Conservation (phyloP, 257 asterid species). For the Hygrophila difformis region DNA sequence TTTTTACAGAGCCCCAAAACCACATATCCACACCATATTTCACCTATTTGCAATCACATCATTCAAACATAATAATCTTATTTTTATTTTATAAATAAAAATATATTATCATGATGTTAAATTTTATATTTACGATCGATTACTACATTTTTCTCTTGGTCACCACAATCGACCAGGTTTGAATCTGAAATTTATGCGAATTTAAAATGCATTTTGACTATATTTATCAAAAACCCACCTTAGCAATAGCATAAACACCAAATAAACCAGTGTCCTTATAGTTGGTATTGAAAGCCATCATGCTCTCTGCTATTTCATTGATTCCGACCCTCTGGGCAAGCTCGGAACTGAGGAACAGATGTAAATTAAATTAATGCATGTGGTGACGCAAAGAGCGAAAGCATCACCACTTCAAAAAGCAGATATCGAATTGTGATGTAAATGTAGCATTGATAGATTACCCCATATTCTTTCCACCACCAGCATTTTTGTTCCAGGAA, state of each 20-base stretch:
- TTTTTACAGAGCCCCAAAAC: too few species aligned
- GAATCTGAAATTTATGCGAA: too few species aligned
- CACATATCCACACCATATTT: too few species aligned
- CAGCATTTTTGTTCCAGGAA: conserved; percentile 64
- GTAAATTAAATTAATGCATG: conserved; percentile 4
- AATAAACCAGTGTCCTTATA: conserved; percentile 87
- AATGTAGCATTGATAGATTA: too few species aligned
- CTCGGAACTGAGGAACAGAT: conserved; percentile 41
- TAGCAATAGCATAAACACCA: conserved; percentile 85
- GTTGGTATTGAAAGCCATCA: conserved; percentile 88
- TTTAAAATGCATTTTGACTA: background rate
- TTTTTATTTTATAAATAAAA: too few species aligned
- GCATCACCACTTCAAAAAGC: background rate
- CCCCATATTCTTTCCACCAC: conserved; percentile 92
- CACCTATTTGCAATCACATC: too few species aligned
- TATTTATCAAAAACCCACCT: conserved; percentile 34
- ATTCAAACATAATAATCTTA: too few species aligned
- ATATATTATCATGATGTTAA: too few species aligned
- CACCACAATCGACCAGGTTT: too few species aligned
- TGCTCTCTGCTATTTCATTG: conserved; percentile 74
- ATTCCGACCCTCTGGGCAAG: conserved; percentile 68
- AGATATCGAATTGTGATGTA: too few species aligned
- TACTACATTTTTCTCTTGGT: too few species aligned
- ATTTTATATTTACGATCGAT: too few species aligned
- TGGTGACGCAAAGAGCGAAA: background rate